These are phyloP conservation scores for Phialophora tarda DNA, from an alignment of 2,329 filamentous ascomycete species.

Conservation along the genomic window DNA sequence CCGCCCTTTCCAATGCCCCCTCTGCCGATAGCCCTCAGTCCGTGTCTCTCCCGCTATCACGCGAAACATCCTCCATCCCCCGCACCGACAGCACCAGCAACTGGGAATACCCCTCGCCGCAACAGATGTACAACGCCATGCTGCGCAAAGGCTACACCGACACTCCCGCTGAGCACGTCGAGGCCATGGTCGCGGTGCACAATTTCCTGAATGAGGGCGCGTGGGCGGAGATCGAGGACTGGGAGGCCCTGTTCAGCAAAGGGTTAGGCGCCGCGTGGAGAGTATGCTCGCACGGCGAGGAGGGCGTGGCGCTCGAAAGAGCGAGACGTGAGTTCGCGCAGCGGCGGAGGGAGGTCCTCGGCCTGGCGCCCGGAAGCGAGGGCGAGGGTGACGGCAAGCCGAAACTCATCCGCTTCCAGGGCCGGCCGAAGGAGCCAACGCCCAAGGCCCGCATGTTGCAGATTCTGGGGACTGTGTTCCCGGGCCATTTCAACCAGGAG, in stretches of 20 bases:
- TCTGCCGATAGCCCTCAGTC: constrained; percentile 69
- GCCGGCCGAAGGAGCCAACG: constrained; percentile 84
- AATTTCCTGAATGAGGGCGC: constrained; percentile 98
- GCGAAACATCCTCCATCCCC: constrained; percentile 90
- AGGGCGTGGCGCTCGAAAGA: constrained; percentile 63
- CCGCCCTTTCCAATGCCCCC: constrained; percentile 79
- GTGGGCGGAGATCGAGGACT: constrained; percentile 91
- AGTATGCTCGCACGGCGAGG: constrained; percentile 74
- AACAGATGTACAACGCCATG: constrained; percentile 99
- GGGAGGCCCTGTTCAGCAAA: constrained; percentile 83
- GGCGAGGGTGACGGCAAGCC: constrained; percentile 44
- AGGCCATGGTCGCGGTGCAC: constrained; percentile 96
- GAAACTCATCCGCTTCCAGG: constrained; percentile 83
- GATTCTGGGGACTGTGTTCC: constrained; percentile 78
- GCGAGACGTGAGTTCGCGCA: constrained; percentile 50
- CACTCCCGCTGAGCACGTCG: constrained; percentile 89
- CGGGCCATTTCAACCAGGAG: constrained; percentile 76
- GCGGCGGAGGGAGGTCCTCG: constrained; percentile 47
- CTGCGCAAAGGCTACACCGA: constrained; percentile 94
- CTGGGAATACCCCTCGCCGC: constrained; percentile 97
- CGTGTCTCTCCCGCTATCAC: constrained; percentile 74
- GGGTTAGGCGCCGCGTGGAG: constrained; percentile 76
- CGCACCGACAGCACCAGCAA: constrained; percentile 76
- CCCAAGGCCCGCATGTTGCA: constrained; percentile 88
- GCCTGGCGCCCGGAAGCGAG: constrained; percentile 17